Percentiles rank a stretch among this genome's conserved stretches.
Evolutionary conservation across 768 basidiomycete genomes (phyloP).

Genomic region (Tubosaeta sp.): DNA sequence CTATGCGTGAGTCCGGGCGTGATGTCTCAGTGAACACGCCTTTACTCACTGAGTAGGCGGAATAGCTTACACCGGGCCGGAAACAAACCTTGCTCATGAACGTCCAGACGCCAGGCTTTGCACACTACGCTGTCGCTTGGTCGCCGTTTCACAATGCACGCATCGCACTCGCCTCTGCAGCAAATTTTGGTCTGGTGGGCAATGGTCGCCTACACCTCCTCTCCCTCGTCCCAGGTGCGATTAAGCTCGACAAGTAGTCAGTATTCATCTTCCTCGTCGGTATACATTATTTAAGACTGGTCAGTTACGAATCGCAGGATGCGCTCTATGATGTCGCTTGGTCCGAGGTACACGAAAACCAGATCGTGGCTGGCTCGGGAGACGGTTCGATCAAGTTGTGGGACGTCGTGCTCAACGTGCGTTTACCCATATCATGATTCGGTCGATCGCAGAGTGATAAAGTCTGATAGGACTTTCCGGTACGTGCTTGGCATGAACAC

Average conservation of each 20-base stretch:
- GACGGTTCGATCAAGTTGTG: conserved; percentile 89
- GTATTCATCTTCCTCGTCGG: conserved; percentile 25
- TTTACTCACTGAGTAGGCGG: too few species aligned
- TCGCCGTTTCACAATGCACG: conserved; percentile 79
- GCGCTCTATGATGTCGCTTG: conserved; percentile 89
- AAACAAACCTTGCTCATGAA: conserved; percentile 1
- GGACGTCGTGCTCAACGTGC: conserved; percentile 84
- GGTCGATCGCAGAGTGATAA: conserved; percentile 27
- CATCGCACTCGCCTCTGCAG: conserved; percentile 76
- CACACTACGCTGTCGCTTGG: conserved; percentile 79
- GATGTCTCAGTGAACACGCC: too few species aligned
- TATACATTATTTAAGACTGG: conserved; percentile 4
- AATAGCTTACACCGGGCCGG: too few species aligned
- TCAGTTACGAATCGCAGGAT: conserved; percentile 86
- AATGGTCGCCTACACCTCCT: conserved; percentile 84
- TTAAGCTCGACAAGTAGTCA: conserved; percentile 67
- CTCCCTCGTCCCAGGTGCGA: conserved; percentile 43
- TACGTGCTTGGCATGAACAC: conserved; percentile 93
- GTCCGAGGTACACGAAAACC: conserved; percentile 95
- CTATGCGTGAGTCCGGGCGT: too few species aligned
- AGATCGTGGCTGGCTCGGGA: conserved; percentile 83
- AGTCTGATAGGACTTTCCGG: conserved; percentile 70
- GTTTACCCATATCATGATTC: conserved; percentile 8
- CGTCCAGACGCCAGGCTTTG: conserved; percentile 71
- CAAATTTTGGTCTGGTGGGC: conserved; percentile 93